phyloP scores from a whole-genome alignment of 169 alveolate genomes.

The Plasmodium sp. region DNA sequence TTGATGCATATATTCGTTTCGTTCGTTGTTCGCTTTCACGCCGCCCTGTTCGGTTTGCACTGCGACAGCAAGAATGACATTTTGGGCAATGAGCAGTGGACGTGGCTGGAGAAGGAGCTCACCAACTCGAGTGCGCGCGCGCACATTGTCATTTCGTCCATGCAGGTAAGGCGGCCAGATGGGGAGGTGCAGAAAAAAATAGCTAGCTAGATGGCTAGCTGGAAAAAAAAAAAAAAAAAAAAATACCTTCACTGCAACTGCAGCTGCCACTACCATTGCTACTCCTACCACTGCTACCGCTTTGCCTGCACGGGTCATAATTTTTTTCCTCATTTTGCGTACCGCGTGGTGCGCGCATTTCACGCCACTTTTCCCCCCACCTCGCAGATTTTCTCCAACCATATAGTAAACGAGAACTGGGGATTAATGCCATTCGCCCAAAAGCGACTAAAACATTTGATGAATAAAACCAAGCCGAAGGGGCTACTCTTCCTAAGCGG shows the following conservation, averaged over 20 bases:
- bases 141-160: conserved; percentile 90
- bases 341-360: not conserved
- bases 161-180: conserved; percentile 80
- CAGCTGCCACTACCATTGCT: too few species aligned
- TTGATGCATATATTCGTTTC: conserved; percentile 10
- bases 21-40: conserved; percentile 48
- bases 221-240: conserved; percentile 2
- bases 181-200: not conserved
- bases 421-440: conserved; percentile 87
- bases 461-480: conserved; percentile 84
- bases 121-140: conserved; percentile 88
- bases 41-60: conserved; percentile 79
- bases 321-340: not conserved
- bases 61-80: conserved; percentile 88
- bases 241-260: not conserved
- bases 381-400: conserved; percentile 63
- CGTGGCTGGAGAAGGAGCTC: conserved; percentile 91
- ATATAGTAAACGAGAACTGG: conserved; percentile 86
- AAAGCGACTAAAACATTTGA: conserved; percentile 77
- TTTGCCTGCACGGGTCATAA: not conserved
- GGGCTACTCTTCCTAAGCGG: conserved; percentile 89
- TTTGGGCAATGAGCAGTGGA: conserved; percentile 92
- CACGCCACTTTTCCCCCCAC: not conserved
- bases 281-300: not conserved
- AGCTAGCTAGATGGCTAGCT: not conserved